Conservation (phyloP, 2,329 filamentous ascomycete genomes). For the Geosmithia putterillii region DNA sequence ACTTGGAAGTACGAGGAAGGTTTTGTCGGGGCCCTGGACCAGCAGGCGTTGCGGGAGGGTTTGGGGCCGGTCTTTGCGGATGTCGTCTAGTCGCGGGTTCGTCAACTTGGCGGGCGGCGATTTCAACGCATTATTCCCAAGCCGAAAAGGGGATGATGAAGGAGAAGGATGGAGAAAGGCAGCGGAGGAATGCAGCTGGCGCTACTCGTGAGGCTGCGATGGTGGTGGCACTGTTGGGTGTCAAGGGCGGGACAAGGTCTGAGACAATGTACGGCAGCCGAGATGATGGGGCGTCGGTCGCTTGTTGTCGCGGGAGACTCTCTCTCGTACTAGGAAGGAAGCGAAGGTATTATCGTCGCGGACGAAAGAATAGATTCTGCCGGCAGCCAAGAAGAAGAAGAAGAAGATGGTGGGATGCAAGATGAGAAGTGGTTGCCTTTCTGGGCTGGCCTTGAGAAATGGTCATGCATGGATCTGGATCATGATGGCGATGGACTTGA, state of each 20-base stretch:
- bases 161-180: background rate
- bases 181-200: background rate
- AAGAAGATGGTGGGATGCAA: background rate
- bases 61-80: background rate
- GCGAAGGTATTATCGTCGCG: background rate
- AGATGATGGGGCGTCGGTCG: no score
- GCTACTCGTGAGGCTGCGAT: background rate
- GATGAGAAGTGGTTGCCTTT: background rate
- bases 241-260: background rate
- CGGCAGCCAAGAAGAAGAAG: background rate
- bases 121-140: constrained; percentile 1
- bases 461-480: background rate
- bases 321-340: background rate
- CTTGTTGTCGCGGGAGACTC: background rate
- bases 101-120: background rate
- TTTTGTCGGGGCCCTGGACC: background rate
- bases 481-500: background rate
- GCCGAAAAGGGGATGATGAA: background rate
- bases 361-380: background rate
- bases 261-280: no score
- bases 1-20: no score
- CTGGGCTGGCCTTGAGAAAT: background rate
- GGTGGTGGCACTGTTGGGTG: background rate
- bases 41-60: background rate
- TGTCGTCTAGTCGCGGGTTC: background rate